Conservation (phyloP, 345 rosid genomes). For the Populus nigra region DNA sequence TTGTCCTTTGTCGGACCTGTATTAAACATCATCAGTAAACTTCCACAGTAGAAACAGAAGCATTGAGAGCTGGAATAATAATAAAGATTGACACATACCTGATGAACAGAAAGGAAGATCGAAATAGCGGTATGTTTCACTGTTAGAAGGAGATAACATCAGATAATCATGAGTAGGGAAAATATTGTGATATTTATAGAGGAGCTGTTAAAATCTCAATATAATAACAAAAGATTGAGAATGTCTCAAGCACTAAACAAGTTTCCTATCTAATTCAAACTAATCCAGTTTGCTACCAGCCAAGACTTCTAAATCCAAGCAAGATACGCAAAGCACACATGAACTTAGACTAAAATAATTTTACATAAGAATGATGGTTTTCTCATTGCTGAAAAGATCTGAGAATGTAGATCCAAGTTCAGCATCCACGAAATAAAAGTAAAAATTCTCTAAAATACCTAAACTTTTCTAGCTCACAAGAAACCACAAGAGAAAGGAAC, state of each 20-base stretch:
- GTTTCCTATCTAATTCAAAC: background rate
- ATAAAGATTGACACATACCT: constrained; percentile 33
- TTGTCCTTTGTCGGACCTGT: constrained; percentile 69
- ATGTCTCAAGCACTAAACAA: background rate
- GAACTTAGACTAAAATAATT: too few relatives aligned
- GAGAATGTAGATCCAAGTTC: too few relatives aligned
- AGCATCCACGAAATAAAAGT: background rate
- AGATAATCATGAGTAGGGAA: background rate
- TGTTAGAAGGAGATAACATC: constrained; percentile 21
- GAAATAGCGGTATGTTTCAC: constrained; percentile 83
- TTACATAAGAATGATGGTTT: too few relatives aligned
- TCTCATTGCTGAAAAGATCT: too few relatives aligned
- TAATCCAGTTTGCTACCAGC: background rate
- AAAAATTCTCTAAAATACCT: background rate
- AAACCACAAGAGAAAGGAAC: too few relatives aligned
- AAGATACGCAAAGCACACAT: too few relatives aligned
- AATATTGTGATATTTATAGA: background rate
- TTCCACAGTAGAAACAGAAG: background rate
- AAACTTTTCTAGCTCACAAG: too few relatives aligned
- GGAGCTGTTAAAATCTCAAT: background rate
- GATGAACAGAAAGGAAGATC: constrained; percentile 77
- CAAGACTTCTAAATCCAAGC: too few relatives aligned
- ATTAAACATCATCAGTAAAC: constrained; percentile 2
- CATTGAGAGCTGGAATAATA: background rate
- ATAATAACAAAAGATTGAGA: background rate